Conservation (phyloP, 495 filamentous ascomycete genomes). For the Apiosordaria backusii region DNA sequence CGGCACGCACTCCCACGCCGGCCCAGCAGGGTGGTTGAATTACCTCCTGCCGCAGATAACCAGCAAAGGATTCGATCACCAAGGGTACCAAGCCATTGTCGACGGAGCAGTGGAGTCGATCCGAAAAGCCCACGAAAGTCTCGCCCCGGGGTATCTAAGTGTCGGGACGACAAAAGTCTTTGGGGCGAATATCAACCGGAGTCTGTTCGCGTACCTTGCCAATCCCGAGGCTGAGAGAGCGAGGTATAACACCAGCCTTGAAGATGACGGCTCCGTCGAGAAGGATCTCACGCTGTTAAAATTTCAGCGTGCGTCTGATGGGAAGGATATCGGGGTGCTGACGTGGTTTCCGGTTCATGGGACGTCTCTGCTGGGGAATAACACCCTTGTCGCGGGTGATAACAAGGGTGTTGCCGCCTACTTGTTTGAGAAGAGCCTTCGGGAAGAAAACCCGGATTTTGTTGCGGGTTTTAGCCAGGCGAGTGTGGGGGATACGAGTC, state of each 20-base stretch:
- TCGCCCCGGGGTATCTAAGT: conserved; percentile 67
- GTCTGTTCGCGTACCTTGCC: conserved; percentile 83
- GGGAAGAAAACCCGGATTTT: conserved; percentile 54
- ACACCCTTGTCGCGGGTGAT: conserved; percentile 86
- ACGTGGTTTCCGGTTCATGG: conserved; percentile 96
- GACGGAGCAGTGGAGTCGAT: conserved; percentile 82
- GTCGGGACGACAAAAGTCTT: conserved; percentile 69
- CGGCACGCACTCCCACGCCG: conserved; percentile 91
- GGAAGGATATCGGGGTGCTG: conserved; percentile 71
- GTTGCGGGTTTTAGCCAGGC: conserved; percentile 94
- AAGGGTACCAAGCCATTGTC: conserved; percentile 87
- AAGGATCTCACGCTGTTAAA: conserved; percentile 80
- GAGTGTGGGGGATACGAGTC: conserved; percentile 88
- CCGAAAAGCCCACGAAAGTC: conserved; percentile 70
- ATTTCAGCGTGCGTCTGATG: conserved; percentile 69
- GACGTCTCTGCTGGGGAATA: conserved; percentile 88
- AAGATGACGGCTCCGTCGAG: conserved; percentile 70
- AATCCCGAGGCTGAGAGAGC: conserved; percentile 79
- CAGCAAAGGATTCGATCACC: conserved; percentile 80
- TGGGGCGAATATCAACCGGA: conserved; percentile 88
- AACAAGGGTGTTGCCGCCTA: conserved; percentile 95
- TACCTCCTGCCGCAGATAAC: conserved; percentile 95
- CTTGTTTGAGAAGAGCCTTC: conserved; percentile 72
- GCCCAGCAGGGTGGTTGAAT: conserved; percentile 92
- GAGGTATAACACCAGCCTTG: conserved; percentile 57